Conservation (phyloP, 23 red algal genomes). For the Cyanidioschyzon merolae region DNA sequence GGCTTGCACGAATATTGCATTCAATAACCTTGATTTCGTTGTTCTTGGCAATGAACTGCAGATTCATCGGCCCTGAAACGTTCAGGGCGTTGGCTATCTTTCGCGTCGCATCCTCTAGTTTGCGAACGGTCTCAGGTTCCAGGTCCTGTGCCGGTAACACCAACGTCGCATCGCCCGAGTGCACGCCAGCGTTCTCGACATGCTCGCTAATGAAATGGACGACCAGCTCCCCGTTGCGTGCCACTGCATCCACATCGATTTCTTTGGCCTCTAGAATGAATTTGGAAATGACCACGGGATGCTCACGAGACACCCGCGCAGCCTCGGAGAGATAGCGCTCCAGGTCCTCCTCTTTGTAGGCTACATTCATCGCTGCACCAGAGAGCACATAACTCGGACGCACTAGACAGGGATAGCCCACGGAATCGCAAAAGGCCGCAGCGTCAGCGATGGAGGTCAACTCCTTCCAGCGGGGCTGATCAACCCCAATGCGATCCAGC, state of each 20-base stretch:
- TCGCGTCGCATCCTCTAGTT: constrained; percentile 82
- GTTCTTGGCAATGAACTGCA: constrained; percentile 98
- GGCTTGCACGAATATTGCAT: constrained; percentile 88
- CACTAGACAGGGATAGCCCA: constrained; percentile 94
- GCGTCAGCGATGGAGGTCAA: constrained; percentile 79
- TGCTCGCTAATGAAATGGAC: constrained; percentile 97
- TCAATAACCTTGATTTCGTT: constrained; percentile 99
- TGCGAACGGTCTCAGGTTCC: constrained; percentile 75
- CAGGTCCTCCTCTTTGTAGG: constrained; percentile 85
- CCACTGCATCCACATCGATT: constrained; percentile 97
- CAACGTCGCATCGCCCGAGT: constrained; percentile 95
- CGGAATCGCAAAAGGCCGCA: constrained; percentile 70
- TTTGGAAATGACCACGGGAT: constrained; percentile 95
- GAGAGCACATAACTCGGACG: constrained; percentile 90
- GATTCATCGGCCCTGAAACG: constrained; percentile 98
- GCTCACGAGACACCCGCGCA: constrained; percentile 69
- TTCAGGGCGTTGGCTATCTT: constrained; percentile 92
- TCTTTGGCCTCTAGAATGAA: constrained; percentile 98
- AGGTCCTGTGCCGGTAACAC: constrained; percentile 84
- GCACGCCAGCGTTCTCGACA: constrained; percentile 98
- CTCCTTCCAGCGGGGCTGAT: constrained; percentile 97
- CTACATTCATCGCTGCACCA: constrained; percentile 99
- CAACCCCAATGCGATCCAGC: constrained; percentile 78
- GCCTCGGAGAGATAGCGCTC: constrained; percentile 93
- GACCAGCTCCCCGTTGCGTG: constrained; percentile 76